A percentile compares a stretch with the other conserved stretches of the same genome.
These are phyloP conservation scores for Chlorophyllum brunneum DNA, from an alignment of 768 basidiomycete species.

Conservation along the genomic window DNA sequence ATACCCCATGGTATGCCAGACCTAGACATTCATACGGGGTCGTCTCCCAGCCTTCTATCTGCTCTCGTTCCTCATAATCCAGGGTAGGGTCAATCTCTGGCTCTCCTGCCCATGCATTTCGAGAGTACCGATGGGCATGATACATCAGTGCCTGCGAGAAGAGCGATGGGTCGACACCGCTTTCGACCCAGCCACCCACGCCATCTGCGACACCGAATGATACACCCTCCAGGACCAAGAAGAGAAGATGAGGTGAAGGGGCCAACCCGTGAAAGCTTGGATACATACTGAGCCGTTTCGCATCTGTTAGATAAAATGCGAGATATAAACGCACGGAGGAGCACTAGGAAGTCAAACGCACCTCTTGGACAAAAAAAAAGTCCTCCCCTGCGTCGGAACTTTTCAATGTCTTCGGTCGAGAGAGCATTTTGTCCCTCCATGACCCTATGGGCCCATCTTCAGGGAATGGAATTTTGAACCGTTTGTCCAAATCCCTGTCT, in stretches of 20 bases:
- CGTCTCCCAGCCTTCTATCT: constrained; percentile 74
- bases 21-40: constrained; percentile 69
- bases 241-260: constrained; percentile 13
- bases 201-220: constrained; percentile 89
- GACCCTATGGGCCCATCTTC: constrained; percentile 52
- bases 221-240: constrained; percentile 53
- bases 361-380: constrained; percentile 63
- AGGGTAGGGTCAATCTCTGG: constrained; percentile 78
- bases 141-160: constrained; percentile 93
- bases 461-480: constrained; percentile 48
- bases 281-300: constrained; percentile 69
- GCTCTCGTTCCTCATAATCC: constrained; percentile 63
- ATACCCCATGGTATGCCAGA: constrained; percentile 66
- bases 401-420: constrained; percentile 34
- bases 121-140: constrained; percentile 70
- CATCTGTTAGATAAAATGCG: constrained; percentile 47
- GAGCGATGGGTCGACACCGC: constrained; percentile 81
- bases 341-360: constrained; percentile 26
- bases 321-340: not conserved
- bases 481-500: constrained; percentile 28
- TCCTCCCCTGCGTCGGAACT: constrained; percentile 44
- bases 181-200: constrained; percentile 87
- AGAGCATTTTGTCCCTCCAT: constrained; percentile 68
- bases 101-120: constrained; percentile 76
- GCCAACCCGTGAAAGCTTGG: constrained; percentile 18